A percentile compares a stretch with the other conserved stretches of the same genome.
Evolutionary conservation across 2,329 filamentous ascomycete species (phyloP).

Genomic region (Teratosphaeria nubilosa): DNA sequence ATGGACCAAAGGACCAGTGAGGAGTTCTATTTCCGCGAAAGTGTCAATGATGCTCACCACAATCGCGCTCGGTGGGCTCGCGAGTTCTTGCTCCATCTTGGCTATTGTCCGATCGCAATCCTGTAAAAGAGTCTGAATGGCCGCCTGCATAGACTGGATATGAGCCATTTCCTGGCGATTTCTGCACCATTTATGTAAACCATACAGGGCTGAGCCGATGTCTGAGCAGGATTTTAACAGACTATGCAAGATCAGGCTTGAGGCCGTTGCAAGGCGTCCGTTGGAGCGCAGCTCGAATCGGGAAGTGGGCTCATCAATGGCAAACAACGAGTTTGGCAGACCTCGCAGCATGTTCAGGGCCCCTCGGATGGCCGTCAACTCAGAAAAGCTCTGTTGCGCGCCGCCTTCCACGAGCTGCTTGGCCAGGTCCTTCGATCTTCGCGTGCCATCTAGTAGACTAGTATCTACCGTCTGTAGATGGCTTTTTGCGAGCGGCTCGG

Average conservation of each 20-base stretch:
- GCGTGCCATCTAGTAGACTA: constrained; percentile 21
- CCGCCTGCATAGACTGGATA: constrained; percentile 61
- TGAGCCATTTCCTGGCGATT: constrained; percentile 26
- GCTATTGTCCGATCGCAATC: constrained; percentile 52
- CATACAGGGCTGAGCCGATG: constrained; percentile 39
- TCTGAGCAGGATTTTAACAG: constrained; percentile 36
- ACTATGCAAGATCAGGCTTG: constrained; percentile 20
- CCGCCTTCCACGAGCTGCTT: neutral
- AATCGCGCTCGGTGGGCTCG: constrained; percentile 43
- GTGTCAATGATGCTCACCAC: constrained; percentile 59
- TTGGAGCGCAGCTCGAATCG: neutral
- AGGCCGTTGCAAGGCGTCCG: neutral
- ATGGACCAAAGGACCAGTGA: constrained; percentile 46
- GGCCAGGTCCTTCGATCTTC: neutral
- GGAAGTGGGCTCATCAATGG: constrained; percentile 19
- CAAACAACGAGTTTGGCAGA: constrained; percentile 62
- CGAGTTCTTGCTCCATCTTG: constrained; percentile 49
- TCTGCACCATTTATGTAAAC: constrained; percentile 40
- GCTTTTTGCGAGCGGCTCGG: constrained; percentile 23
- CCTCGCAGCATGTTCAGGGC: constrained; percentile 78
- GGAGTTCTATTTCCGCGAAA: constrained; percentile 45
- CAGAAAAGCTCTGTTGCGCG: constrained; percentile 43
- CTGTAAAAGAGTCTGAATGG: constrained; percentile 47
- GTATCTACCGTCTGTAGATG: constrained; percentile 23
- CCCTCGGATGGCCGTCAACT: constrained; percentile 66